Percentiles rank a stretch among this genome's conserved stretches.
Evolutionary conservation across 257 asterid species (phyloP).

Genomic region (Sherardia arvensis): DNA sequence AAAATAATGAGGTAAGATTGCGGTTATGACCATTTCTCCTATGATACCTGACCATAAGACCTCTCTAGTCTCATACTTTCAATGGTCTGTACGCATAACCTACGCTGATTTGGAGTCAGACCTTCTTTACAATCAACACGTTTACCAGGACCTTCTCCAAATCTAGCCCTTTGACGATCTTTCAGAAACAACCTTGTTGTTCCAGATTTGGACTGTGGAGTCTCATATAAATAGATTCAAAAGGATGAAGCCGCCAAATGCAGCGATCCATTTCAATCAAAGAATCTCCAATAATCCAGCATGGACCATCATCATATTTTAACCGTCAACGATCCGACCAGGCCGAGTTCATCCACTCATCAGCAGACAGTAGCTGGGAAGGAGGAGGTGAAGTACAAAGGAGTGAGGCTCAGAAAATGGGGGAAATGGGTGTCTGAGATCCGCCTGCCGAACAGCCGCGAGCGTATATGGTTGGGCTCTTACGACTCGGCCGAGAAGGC

Average conservation of each 20-base stretch:
- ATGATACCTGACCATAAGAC: not conserved
- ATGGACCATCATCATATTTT: not conserved
- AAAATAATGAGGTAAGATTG: not conserved
- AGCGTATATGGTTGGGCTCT: conserved; percentile 63
- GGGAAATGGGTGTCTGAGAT: conserved; percentile 65
- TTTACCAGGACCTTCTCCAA: not conserved
- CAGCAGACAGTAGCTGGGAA: not conserved
- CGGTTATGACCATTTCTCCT: not conserved
- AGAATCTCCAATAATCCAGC: not conserved
- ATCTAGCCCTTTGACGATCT: not conserved
- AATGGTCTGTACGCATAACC: conserved; percentile 23
- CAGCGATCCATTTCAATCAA: not conserved
- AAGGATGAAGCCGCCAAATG: conserved; percentile 4
- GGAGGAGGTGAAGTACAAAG: conserved; percentile 39
- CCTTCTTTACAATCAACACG: conserved; percentile 41
- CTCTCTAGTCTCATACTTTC: not conserved
- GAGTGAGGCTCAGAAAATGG: conserved; percentile 56
- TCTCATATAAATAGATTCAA: conserved; percentile 5
- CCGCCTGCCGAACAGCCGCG: conserved; percentile 58
- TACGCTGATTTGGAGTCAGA: conserved; percentile 36
- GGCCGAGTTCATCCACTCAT: not conserved
- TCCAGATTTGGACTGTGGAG: conserved; percentile 9
- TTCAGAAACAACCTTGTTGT: not conserved
- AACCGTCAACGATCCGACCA: conserved; percentile 8
- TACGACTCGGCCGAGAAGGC: conserved; percentile 52